Percentiles rank a stretch among this genome's conserved stretches.
Evolutionary conservation across 2,329 filamentous ascomycete species (phyloP).

Genomic region (Pseudogymnoascus sp.): DNA sequence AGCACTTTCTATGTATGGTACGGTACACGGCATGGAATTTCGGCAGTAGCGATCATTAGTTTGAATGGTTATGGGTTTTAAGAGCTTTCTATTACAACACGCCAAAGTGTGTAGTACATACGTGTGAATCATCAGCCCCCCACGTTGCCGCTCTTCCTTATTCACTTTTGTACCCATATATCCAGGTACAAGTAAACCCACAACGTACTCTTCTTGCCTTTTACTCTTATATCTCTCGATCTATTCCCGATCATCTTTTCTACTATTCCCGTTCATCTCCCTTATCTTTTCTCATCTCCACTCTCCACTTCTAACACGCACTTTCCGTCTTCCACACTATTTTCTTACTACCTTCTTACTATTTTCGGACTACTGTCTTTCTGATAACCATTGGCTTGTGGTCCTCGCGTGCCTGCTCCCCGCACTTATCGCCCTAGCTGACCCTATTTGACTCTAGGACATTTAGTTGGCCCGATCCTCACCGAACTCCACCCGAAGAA

Average conservation of each 20-base stretch:
- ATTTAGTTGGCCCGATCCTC: background rate
- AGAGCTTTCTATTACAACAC: background rate
- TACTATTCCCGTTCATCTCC: slow-evolving; percentile 1
- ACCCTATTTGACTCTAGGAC: background rate
- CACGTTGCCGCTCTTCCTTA: background rate
- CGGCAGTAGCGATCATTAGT: background rate
- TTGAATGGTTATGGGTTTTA: background rate
- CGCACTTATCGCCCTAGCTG: background rate
- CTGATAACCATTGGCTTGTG: slow-evolving; percentile 5
- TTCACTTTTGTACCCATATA: background rate
- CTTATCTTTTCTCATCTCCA: slow-evolving; percentile 4
- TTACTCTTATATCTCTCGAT: background rate
- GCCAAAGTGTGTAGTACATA: background rate
- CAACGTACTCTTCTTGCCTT: background rate
- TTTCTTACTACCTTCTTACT: background rate
- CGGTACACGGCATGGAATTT: background rate
- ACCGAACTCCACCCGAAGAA: background rate
- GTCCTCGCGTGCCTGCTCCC: background rate
- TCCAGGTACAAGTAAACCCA: background rate
- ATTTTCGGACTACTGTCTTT: background rate
- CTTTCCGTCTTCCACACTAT: background rate
- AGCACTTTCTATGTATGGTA: background rate
- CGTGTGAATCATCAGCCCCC: background rate
- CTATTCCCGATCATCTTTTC: background rate
- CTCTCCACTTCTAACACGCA: background rate